Evolutionary conservation across 371 early-diverging fungal species (phyloP), one percentile per base, ranked within the genome.

Genomic region (Zopfochytrium polystomum): DNA sequence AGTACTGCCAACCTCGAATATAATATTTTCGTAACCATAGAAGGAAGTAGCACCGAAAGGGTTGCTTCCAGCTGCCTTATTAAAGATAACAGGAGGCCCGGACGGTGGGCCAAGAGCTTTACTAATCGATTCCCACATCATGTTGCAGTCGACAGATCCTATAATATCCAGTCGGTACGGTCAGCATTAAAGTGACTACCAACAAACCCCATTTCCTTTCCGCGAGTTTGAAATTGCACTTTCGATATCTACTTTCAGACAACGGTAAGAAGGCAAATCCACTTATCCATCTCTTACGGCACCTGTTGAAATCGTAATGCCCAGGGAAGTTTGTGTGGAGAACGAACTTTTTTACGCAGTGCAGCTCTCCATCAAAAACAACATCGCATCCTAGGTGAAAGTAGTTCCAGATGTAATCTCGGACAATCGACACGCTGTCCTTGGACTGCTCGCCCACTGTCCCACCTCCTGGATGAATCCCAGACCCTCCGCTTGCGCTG

Each of bases 1-100:
- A n/a, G n/a, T n/a, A n/a, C n/a, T n/a, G n/a, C n/a, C n/a, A 38
- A n/a, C 55, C 55, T 54, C 55, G 26, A 54, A 54, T 18, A 54
- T 54, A 18, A 54, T 22, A 6, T 43, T 43, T 54, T 54, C 55
- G 25, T 54, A 54, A 18, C n/a, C 55, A 54, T 38, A 54, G 35
- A 20, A 54, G 15, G 33, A 34, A 23, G 42, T 54, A 6, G 42
- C 55, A 20, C 55, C 55, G 27, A 54, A 54, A 35, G 55, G 55
- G 23, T 43, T 54, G 23, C 55, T 54, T 6, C 55, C 55, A 34
- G 42, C 42, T 15, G 55, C 55, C 38, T 54, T 54, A 43, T 54
- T 54, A 26, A 38, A 54, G 23, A 54, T 43, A n/a, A n/a, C 55
- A 54, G 33, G 27, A 38, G 55, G 5, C 20, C 23, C 38, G 32